Evolutionary conservation across 805 yeast genomes (phyloP), one percentile per base, ranked within the genome.

Genomic region (Wickerhamiella vanderwaltii): DNA sequence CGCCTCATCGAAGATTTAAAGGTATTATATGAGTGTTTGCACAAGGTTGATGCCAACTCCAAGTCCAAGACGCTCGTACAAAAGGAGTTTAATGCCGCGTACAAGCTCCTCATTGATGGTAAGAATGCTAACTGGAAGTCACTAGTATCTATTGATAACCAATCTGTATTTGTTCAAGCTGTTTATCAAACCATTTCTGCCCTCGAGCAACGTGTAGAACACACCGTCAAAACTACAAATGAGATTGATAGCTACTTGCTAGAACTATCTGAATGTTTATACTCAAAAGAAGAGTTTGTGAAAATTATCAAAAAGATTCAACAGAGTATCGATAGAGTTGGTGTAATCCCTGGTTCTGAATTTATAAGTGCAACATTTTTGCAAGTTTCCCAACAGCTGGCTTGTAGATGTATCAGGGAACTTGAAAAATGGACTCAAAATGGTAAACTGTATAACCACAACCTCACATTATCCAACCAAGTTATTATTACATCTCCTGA

Each of bases 101-200:
- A 64, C 35, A 41, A 42, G 0, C 43, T 59, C 0, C 47, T 79
- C 1, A 46, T 49, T 2, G 44, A 51, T 0, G 63, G 77, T 3
- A 29, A 63, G 3, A 48, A 52, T 2, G 56, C 71, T 1, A 62
- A 64, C 6, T 82, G 93, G 93, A 67, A 61, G 1, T 60, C 66
- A 9, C 65, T 63, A 26, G 61, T 61, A 12, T 43, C 49, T 19
- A 13, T 37, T n/a, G 33, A 29, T 9, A 22, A 29, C 15, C 33
- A 37, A 17, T 13, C 40, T 6, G n/a, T 15, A 4, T 37, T 37
- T 20, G 34, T 29, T 9, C 9, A 22, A 3, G 5, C 24, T 7
- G 52, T 61, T 5, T 58, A 61, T 24, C 48, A 57, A 5, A 49
- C 60, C 7, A 56, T 65, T 0, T 42, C 52, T 3, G 47, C 47